Base-by-base conservation (phyloP, 257 asterid species). In the Henckelia pumila region DNA sequence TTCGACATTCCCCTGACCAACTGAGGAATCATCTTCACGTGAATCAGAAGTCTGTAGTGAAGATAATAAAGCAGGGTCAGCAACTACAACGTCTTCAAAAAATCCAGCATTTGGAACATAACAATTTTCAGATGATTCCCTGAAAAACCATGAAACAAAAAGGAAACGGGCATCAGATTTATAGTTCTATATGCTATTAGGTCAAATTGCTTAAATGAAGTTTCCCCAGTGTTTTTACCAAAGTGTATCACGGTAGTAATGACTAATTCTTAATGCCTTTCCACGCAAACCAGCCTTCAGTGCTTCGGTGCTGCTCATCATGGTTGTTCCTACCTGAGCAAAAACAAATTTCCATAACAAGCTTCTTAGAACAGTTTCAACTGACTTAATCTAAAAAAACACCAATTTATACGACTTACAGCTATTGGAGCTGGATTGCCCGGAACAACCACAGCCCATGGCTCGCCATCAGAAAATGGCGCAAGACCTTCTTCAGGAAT, bases 351-450 rank as follows among this genome's bases (percentile, higher is more conserved):
- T 61, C 52, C 65, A 62, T 40, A 50, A 55, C 24, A 23, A 64
- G 50, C 33, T 52, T 30, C 53, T 64, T 30, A 63, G 66, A 32
- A 56, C 63, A 73, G 57, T 37, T 59, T 16, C 59, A 64, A 57
- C 21, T 55, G 52, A 50, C 40, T 29, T 44, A 59, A 76, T 61
- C 29, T 8, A 26, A 56, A 19, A 28, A 64, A 47, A 63, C 23
- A 73, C 53, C 68, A 40, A 40, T 40, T 40, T 56, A 56, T 63
- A 70, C 62, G 68, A 78, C 95, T 77, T 85, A 93, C 97, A 80
- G 99, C 97, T 69, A 93, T 84, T 25, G 99, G 91, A 64, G 97
- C 95, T 58, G 87, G 87, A 80, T 93, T 93, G 21, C 96, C 96
- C 59, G 99, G 99, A 79, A 93, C 96, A 80, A 82, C 86, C 64